A percentile compares a stretch with the other conserved stretches of the same genome.
Conservation (phyloP, 305 asterid genomes). For the Fraxinus nigra region DNA sequence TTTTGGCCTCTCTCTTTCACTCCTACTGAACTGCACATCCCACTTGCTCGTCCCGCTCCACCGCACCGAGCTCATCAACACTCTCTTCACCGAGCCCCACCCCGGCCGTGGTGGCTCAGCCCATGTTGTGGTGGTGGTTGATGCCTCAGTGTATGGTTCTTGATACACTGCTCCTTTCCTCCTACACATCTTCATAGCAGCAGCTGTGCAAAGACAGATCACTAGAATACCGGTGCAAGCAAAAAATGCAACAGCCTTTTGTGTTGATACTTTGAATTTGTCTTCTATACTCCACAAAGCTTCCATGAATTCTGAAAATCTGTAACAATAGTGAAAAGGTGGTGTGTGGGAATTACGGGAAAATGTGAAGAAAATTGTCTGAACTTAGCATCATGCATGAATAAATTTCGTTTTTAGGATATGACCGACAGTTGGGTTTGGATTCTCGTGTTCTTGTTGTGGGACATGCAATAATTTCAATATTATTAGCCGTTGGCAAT, state of each 20-base stretch:
- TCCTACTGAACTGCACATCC: constrained; percentile 30
- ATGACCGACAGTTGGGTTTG: constrained; percentile 32
- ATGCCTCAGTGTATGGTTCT: constrained; percentile 22
- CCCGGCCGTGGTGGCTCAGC: not conserved
- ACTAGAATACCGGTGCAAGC: constrained; percentile 32
- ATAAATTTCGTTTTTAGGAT: constrained; percentile 22
- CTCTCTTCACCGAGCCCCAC: constrained; percentile 31
- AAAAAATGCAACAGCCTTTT: constrained; percentile 37
- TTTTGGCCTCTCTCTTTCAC: constrained; percentile 26
- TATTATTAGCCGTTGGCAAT: constrained; percentile 42
- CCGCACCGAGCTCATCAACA: constrained; percentile 32
- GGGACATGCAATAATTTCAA: constrained; percentile 23
- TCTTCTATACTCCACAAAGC: constrained; percentile 56
- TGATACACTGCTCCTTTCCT: constrained; percentile 26
- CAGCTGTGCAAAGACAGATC: constrained; percentile 25
- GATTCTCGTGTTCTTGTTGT: constrained; percentile 13
- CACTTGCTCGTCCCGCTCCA: constrained; percentile 59
- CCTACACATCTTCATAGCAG: constrained; percentile 19
- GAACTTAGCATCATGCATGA: not conserved
- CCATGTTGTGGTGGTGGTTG: not conserved
- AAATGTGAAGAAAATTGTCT: not conserved
- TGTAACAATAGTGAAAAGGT: not conserved
- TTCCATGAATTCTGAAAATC: constrained; percentile 34
- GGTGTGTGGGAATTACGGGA: not conserved
- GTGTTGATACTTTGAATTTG: constrained; percentile 44